Conservation (phyloP, 2,329 filamentous ascomycete genomes). For the Geosmithia morbida region DNA sequence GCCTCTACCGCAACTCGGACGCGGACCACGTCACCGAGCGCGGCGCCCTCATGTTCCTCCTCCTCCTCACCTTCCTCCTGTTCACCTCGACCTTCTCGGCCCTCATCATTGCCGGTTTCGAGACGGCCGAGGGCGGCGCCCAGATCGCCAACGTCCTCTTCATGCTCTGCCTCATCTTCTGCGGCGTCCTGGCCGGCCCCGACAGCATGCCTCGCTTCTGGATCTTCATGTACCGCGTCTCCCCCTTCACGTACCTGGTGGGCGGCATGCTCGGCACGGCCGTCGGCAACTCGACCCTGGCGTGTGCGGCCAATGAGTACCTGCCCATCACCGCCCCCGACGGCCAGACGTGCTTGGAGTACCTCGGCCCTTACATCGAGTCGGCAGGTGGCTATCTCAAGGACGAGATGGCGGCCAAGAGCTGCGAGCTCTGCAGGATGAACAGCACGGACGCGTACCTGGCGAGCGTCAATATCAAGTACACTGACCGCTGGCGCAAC, state of each 20-base stretch:
- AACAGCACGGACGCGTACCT: constrained; percentile 37
- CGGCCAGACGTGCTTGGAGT: constrained; percentile 44
- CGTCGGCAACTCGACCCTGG: constrained; percentile 50
- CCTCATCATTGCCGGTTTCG: constrained; percentile 62
- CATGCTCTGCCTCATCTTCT: constrained; percentile 46
- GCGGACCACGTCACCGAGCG: constrained; percentile 48
- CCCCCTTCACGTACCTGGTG: constrained; percentile 72
- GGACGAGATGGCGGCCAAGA: constrained; percentile 26
- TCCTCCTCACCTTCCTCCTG: constrained; percentile 60
- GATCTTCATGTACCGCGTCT: constrained; percentile 74
- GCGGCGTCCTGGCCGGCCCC: constrained; percentile 47
- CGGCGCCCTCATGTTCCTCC: constrained; percentile 66
- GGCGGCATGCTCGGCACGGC: constrained; percentile 56
- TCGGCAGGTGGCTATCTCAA: constrained; percentile 32
- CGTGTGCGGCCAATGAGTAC: constrained; percentile 56
- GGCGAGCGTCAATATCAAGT: constrained; percentile 31
- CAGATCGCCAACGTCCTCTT: constrained; percentile 67
- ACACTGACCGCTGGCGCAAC: constrained; percentile 51
- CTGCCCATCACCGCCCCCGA: constrained; percentile 48
- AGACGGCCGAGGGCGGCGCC: constrained; percentile 61
- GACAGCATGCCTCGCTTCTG: constrained; percentile 56
- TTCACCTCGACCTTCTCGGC: constrained; percentile 73
- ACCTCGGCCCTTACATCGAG: constrained; percentile 44
- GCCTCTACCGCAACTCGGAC: constrained; percentile 56
- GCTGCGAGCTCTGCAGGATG: constrained; percentile 43